phyloP scores from a whole-genome alignment of 306 rosid species.

The Lotus japonicus region DNA sequence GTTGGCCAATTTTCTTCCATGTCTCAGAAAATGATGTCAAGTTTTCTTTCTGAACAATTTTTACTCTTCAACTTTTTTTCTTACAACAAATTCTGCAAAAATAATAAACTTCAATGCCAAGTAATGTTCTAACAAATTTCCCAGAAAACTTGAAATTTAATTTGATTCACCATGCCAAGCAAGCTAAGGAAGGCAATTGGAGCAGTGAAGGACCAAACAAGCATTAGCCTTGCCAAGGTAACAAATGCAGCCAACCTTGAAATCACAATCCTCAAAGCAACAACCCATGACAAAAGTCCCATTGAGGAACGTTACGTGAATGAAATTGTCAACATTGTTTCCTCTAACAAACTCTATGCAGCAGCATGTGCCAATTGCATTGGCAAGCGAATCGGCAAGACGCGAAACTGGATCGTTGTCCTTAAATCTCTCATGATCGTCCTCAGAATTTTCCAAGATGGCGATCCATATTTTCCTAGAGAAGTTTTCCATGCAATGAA shows the following conservation, averaged over 20 bases:
- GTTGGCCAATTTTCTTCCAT: background rate
- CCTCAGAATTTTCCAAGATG: conserved; percentile 70
- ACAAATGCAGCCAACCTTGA: conserved; percentile 57
- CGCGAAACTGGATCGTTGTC: conserved; percentile 72
- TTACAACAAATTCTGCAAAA: background rate
- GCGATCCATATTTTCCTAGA: conserved; percentile 72
- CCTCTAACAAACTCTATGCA: conserved; percentile 50
- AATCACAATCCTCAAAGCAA: conserved; percentile 60
- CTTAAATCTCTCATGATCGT: conserved; percentile 71
- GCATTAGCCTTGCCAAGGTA: conserved; percentile 85
- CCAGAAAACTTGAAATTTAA: background rate
- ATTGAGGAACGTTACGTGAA: conserved; percentile 56
- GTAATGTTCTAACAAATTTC: too few relatives aligned
- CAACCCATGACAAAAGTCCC: conserved; percentile 65
- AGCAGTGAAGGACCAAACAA: conserved; percentile 91
- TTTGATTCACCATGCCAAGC: conserved; percentile 61
- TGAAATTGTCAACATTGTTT: conserved; percentile 48
- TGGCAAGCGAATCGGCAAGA: conserved; percentile 52
- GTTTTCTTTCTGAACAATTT: background rate
- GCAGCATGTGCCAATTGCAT: conserved; percentile 60
- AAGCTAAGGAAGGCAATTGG: conserved; percentile 78
- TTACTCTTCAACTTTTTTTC: background rate
- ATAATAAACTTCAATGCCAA: too few relatives aligned
- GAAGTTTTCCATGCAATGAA: conserved; percentile 74
- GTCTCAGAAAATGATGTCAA: background rate